These are phyloP conservation scores for Fusarium transvaalense DNA, from an alignment of 2,329 filamentous ascomycete species.

Conservation along the genomic window DNA sequence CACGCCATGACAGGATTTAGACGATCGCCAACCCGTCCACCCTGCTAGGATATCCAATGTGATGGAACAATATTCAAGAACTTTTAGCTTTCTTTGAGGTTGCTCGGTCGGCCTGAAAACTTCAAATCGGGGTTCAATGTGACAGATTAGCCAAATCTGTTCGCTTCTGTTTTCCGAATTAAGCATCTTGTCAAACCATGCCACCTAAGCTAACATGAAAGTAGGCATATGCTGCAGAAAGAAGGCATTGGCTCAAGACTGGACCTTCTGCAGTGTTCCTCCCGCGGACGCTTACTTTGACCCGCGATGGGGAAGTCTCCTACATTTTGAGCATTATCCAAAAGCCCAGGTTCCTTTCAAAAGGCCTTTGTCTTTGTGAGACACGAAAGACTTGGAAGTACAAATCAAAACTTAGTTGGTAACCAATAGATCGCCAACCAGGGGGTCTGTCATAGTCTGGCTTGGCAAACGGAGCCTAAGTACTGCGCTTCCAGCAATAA, in stretches of 20 bases:
- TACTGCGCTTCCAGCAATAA: not conserved
- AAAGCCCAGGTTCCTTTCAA: constrained; percentile 3
- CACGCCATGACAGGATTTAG: constrained; percentile 2
- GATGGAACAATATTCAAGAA: constrained; percentile 11
- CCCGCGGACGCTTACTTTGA: constrained; percentile 38
- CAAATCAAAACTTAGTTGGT: constrained; percentile 40
- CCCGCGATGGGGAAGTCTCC: constrained; percentile 25
- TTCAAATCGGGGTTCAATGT: constrained; percentile 33
- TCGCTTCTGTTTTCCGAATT: constrained; percentile 59
- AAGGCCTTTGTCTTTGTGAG: constrained; percentile 28
- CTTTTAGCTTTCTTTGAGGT: constrained; percentile 5
- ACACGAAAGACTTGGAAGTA: constrained; percentile 33
- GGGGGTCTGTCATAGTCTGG: constrained; percentile 1
- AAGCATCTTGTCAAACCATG: constrained; percentile 46
- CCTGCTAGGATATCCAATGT: not conserved
- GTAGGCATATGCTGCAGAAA: constrained; percentile 26
- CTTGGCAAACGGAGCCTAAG: constrained; percentile 13
- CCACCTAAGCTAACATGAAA: constrained; percentile 15
- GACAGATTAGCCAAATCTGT: constrained; percentile 50
- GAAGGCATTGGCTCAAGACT: constrained; percentile 21
- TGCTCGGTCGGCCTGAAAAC: constrained; percentile 19
- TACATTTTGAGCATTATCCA: constrained; percentile 2
- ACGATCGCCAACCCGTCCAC: not conserved
- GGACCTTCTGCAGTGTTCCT: constrained; percentile 37
- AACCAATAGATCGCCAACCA: constrained; percentile 41